Evolutionary conservation across 805 yeast species (phyloP), one percentile per base, ranked within the genome.

Genomic region (Suhomyces canberraensis): DNA sequence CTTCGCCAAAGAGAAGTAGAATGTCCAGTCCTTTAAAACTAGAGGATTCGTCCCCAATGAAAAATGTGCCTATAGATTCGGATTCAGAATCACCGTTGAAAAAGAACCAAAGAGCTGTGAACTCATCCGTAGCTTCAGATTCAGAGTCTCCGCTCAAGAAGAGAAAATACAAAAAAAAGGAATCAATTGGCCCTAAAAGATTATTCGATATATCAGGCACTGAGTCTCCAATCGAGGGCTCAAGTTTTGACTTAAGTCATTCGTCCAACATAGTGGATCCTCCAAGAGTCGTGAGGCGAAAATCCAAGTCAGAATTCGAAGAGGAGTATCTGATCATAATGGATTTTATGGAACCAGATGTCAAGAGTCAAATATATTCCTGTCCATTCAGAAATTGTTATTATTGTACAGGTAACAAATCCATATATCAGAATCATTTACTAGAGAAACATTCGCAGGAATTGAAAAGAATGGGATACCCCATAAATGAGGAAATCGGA

Each of bases 401-500:
- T 19, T 58, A 56, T 29, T 51, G 61, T 24, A 58, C 63, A 1
- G 64, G 62, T 0, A 58, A 60, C 36, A 54, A 48, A 26, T 20
- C 35, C 3, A 27, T 56, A 30, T 60, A 55, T 44, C 49, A 51
- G 35, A 40, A 39, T 11, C 67, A 61, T 40, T 35, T 61, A 11
- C 31, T 60, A 4, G 49, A 46, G 2, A 41, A 31, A 9, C 66
- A 61, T 31, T 17, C 40, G 7, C 24, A 32, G 1, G 52, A 42
- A 17, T 39, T 59, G 22, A 25, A 37, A 4, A 13, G 36, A 1
- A 33, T 56, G 11, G 65, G 67, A 2, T 60, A 60, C 41, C 66
- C 65, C 0, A n/a, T n/a, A n/a, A 39, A 56, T 4, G 37, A 34
- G 1, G 9, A 11, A 8, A 17, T 29, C 2, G 14, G n/a, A 11